A percentile compares a stretch with the other conserved stretches of the same genome.
Evolutionary conservation across 1,139 yeast species (phyloP).

Genomic region (Candida neerlandica): DNA sequence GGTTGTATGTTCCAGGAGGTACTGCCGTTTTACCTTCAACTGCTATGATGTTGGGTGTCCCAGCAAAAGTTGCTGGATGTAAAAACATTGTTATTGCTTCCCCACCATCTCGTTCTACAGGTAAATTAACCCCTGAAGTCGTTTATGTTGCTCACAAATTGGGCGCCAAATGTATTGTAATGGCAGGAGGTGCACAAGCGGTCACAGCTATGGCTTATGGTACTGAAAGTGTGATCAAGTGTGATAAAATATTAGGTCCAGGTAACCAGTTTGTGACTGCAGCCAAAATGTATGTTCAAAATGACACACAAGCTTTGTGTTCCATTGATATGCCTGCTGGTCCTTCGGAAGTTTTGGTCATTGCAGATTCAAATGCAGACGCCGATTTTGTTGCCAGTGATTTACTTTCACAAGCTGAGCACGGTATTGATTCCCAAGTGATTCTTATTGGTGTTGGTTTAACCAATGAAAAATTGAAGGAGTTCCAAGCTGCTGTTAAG

Average conservation of each 20-base stretch:
- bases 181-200: slow-evolving; percentile 99
- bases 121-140: slow-evolving; percentile 93
- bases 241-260: slow-evolving; percentile 96
- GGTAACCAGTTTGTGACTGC: slow-evolving; percentile 99
- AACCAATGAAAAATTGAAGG: slow-evolving; percentile 57
- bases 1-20: slow-evolving; percentile 97
- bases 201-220: slow-evolving; percentile 99
- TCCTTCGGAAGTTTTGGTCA: slow-evolving; percentile 93
- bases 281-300: slow-evolving; percentile 96
- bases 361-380: slow-evolving; percentile 85
- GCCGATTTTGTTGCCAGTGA: slow-evolving; percentile 97
- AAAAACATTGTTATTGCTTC: slow-evolving; percentile 91
- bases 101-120: slow-evolving; percentile 93
- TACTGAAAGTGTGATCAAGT: slow-evolving; percentile 87
- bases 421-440: slow-evolving; percentile 97
- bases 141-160: slow-evolving; percentile 96
- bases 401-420: slow-evolving; percentile 96
- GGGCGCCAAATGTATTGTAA: slow-evolving; percentile 84
- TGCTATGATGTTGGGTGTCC: slow-evolving; percentile 97
- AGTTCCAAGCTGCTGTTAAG: slow-evolving; percentile 79
- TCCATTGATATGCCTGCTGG: slow-evolving; percentile 99
- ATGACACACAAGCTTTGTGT: slow-evolving; percentile 92
- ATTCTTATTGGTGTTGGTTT: slow-evolving; percentile 82
- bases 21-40: slow-evolving; percentile 98
- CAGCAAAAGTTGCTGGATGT: slow-evolving; percentile 99